Conservation (phyloP, 768 basidiomycete species). For the Infundibulicybe gibba region DNA sequence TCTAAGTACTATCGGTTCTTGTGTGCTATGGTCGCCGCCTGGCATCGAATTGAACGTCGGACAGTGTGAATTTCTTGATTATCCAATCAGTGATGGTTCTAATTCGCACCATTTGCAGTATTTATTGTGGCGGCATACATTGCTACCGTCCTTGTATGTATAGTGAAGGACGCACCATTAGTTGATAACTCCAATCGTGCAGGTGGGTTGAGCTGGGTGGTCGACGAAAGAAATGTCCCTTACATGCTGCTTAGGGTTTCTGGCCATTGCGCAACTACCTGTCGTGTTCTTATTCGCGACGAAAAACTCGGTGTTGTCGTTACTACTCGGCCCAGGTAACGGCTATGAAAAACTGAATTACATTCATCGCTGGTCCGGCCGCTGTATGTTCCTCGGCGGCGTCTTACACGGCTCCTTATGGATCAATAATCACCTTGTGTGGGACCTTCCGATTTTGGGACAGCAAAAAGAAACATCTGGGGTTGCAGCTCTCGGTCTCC, state of each 20-base stretch:
- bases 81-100: neutral
- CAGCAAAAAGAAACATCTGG: slow-evolving; percentile 76
- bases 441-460: slow-evolving; percentile 55
- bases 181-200: slow-evolving; percentile 72
- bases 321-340: slow-evolving; percentile 57
- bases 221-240: neutral
- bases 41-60: slow-evolving; percentile 49
- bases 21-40: slow-evolving; percentile 46
- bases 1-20: slow-evolving; percentile 28
- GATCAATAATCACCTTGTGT: slow-evolving; percentile 69
- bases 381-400: slow-evolving; percentile 48
- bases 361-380: slow-evolving; percentile 68
- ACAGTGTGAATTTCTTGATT: slow-evolving; percentile 43
- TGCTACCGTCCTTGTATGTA: slow-evolving; percentile 52
- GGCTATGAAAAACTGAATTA: slow-evolving; percentile 75
- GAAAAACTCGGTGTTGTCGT: slow-evolving; percentile 61
- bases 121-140: slow-evolving; percentile 56
- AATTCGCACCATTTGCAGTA: slow-evolving; percentile 33
- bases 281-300: slow-evolving; percentile 58
- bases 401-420: slow-evolving; percentile 63
- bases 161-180: slow-evolving; percentile 57
- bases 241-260: slow-evolving; percentile 34
- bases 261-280: slow-evolving; percentile 59
- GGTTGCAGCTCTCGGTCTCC: slow-evolving; percentile 60
- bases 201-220: slow-evolving; percentile 34